A percentile compares a stretch with the other conserved stretches of the same genome.
Conservation (phyloP, 371 early-diverging fungal genomes). For the Parasitella parasitica region DNA sequence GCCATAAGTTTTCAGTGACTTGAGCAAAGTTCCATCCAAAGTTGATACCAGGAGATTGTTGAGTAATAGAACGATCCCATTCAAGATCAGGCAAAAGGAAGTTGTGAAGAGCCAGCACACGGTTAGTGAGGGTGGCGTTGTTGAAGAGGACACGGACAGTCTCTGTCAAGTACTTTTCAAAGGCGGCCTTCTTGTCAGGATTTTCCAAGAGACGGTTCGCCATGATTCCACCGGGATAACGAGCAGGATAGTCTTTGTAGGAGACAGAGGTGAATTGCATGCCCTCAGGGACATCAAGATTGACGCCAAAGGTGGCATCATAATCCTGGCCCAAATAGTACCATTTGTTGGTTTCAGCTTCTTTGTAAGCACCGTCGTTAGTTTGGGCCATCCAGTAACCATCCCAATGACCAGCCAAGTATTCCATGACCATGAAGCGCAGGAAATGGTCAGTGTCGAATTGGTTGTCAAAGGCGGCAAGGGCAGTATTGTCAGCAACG, state of each 20-base stretch:
- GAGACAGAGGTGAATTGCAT: conserved; percentile 31
- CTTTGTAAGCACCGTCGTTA: conserved; percentile 58
- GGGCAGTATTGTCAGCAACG: conserved; percentile 37
- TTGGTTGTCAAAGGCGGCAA: conserved; percentile 33
- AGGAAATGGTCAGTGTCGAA: conserved; percentile 50
- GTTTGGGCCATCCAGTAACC: conserved; percentile 60
- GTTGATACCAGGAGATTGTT: conserved; percentile 57
- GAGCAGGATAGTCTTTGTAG: conserved; percentile 42
- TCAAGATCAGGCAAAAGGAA: conserved; percentile 52
- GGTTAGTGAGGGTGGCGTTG: conserved; percentile 51
- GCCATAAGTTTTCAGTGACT: conserved; percentile 43
- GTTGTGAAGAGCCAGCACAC: conserved; percentile 49
- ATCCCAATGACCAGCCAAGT: conserved; percentile 57
- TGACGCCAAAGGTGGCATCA: conserved; percentile 61
- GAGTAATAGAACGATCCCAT: conserved; percentile 54
- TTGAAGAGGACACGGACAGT: conserved; percentile 54
- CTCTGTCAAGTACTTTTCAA: conserved; percentile 52
- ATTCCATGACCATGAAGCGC: conserved; percentile 64
- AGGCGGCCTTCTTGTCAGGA: conserved; percentile 31
- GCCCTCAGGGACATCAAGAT: conserved; percentile 33
- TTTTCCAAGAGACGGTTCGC: conserved; percentile 55
- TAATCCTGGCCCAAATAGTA: conserved; percentile 53
- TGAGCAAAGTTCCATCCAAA: conserved; percentile 49
- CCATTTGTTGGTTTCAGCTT: conserved; percentile 46
- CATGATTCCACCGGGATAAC: conserved; percentile 47